These are phyloP conservation scores for Herpotrichia juniperi DNA, from an alignment of 2,329 filamentous ascomycete species.

Conservation along the genomic window DNA sequence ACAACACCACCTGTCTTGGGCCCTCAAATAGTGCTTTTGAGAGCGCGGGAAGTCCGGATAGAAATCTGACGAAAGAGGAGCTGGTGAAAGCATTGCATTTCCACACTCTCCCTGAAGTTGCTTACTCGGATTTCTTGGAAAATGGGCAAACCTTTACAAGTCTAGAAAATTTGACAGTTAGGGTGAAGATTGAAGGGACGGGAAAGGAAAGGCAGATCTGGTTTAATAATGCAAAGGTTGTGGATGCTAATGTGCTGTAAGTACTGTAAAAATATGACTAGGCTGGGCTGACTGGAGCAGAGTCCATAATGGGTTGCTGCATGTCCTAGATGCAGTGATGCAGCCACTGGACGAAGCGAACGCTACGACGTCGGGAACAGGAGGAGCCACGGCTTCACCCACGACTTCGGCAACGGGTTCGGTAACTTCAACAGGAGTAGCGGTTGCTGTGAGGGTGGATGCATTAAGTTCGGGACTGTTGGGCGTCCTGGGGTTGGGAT, in stretches of 20 bases:
- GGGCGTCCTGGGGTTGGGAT: background rate
- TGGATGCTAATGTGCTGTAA: constrained; percentile 30
- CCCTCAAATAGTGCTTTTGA: constrained; percentile 22
- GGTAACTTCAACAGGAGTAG: background rate
- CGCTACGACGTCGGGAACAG: constrained; percentile 10
- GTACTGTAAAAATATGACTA: constrained; percentile 3
- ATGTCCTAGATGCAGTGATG: constrained; percentile 28
- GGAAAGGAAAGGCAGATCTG: constrained; percentile 17
- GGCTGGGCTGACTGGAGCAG: constrained; percentile 9
- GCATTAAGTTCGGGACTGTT: background rate
- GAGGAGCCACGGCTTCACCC: constrained; percentile 12
- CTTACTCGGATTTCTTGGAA: constrained; percentile 24
- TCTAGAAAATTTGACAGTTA: constrained; percentile 22
- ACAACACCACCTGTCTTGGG: constrained; percentile 27
- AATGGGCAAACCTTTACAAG: constrained; percentile 25
- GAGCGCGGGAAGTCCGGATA: constrained; percentile 18
- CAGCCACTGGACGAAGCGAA: constrained; percentile 20
- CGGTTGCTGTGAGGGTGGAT: background rate
- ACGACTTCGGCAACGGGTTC: constrained; percentile 1
- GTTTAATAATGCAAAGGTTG: constrained; percentile 30
- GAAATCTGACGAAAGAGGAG: constrained; percentile 10
- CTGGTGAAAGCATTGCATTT: constrained; percentile 18
- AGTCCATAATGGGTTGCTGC: constrained; percentile 27
- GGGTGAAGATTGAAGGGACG: constrained; percentile 21
- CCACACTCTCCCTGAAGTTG: constrained; percentile 23